Conservation (phyloP, 1,284 basidiomycete genomes). For the Trichosporon asahii region DNA sequence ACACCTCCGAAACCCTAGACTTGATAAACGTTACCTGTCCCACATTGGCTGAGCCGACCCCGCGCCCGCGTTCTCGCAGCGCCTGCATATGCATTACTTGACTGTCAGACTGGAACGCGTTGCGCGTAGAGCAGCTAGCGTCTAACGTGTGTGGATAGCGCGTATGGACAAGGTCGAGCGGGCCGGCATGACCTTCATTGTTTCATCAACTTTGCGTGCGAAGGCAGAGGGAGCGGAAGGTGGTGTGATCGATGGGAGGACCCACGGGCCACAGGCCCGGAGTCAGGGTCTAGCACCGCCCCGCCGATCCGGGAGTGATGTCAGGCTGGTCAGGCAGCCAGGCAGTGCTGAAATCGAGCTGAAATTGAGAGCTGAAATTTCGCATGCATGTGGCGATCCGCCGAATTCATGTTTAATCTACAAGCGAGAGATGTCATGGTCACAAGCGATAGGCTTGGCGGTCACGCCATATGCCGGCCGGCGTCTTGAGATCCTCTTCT, state of each 20-base stretch:
- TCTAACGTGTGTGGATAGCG: not conserved
- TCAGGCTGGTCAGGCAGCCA: not conserved
- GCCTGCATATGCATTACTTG: slow-evolving; percentile 9
- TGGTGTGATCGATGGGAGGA: not conserved
- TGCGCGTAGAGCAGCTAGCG: not conserved
- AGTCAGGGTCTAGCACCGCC: not conserved
- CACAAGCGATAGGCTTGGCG: too few relatives aligned
- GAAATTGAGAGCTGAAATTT: too few relatives aligned
- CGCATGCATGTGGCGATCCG: not conserved
- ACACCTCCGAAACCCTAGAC: not conserved
- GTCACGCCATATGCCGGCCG: too few relatives aligned
- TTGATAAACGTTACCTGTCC: slow-evolving; percentile 6
- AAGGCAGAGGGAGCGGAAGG: too few relatives aligned
- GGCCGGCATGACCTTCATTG: too few relatives aligned
- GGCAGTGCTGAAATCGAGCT: too few relatives aligned
- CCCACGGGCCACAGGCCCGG: not conserved
- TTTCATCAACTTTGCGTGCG: too few relatives aligned
- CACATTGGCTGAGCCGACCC: slow-evolving; percentile 7
- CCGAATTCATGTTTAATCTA: not conserved
- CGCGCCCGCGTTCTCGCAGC: slow-evolving; percentile 3
- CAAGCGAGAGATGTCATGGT: not conserved
- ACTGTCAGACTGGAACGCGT: not conserved
- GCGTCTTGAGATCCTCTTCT: too few relatives aligned
- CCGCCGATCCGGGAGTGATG: not conserved
- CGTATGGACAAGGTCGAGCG: not conserved